These are phyloP conservation scores for Filobasidium uniguttulatum DNA, from an alignment of 1,284 basidiomycete genomes.

Conservation along the genomic window DNA sequence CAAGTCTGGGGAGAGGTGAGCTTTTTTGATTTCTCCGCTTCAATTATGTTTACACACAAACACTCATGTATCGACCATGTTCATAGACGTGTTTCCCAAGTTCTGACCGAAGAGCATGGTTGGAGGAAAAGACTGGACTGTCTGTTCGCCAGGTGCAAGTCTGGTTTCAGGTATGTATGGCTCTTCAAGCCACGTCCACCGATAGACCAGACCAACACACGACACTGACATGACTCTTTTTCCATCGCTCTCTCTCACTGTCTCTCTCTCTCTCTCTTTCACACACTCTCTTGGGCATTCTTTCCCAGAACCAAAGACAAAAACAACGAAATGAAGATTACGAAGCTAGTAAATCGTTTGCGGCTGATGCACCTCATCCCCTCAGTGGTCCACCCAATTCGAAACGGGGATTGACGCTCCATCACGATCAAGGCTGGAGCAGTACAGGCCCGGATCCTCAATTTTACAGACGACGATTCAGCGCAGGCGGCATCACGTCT, in stretches of 20 bases:
- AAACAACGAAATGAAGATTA: constrained; percentile 19
- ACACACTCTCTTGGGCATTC: too few species aligned
- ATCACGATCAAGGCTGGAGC: background rate
- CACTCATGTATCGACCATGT: background rate
- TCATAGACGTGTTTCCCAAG: constrained; percentile 29
- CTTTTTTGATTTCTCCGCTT: background rate
- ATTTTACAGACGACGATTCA: background rate
- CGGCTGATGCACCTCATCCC: background rate
- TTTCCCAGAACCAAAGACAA: constrained; percentile 31
- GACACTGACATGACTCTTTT: background rate
- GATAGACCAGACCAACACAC: background rate
- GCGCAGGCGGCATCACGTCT: too few species aligned
- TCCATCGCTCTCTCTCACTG: too few species aligned
- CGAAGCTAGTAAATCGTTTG: constrained; percentile 2
- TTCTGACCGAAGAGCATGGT: constrained; percentile 22
- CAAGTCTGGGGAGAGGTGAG: background rate
- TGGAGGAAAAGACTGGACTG: constrained; percentile 26
- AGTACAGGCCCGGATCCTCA: background rate
- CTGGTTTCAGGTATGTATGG: constrained; percentile 32
- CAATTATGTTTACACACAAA: background rate
- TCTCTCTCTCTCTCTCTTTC: background rate
- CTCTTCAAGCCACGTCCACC: too few species aligned
- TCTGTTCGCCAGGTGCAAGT: constrained; percentile 34
- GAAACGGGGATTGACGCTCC: background rate
- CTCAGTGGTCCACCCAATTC: background rate